Evolutionary conservation across 1,139 yeast species (phyloP).

Genomic region (Kluyveromyces marxianus): DNA sequence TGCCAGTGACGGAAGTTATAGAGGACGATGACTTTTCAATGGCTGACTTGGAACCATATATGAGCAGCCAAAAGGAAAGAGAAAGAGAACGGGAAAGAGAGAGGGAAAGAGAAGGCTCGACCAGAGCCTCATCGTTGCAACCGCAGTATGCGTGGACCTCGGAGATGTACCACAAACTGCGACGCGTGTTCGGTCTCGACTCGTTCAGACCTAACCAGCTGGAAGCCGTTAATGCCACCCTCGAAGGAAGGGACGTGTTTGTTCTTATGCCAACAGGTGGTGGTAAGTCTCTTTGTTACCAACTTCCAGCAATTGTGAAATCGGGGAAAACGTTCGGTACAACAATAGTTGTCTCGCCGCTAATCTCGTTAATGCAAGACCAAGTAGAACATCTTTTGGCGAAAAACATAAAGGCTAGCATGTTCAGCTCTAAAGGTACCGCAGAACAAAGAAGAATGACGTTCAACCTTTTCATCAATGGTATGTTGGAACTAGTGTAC

Average conservation of each 20-base stretch:
- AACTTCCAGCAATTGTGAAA: conserved; percentile 79
- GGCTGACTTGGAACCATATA: neutral
- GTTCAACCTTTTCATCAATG: conserved; percentile 54
- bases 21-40: conserved; percentile 7
- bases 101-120: neutral
- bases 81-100: too few species aligned
- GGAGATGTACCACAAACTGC: conserved; percentile 57
- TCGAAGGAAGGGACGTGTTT: conserved; percentile 79
- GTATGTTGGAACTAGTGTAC: conserved; percentile 69
- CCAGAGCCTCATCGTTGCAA: neutral
- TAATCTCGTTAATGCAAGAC: conserved; percentile 95
- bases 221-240: conserved; percentile 78
- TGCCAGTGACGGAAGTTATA: conserved; percentile 2
- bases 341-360: conserved; percentile 88
- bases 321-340: conserved; percentile 74
- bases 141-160: conserved; percentile 47
- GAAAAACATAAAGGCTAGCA: conserved; percentile 69
- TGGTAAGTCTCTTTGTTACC: conserved; percentile 94
- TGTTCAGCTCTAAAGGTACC: conserved; percentile 75
- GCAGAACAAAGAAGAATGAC: conserved; percentile 59
- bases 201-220: conserved; percentile 77
- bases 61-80: neutral
- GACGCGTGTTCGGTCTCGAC: conserved; percentile 51
- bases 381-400: conserved; percentile 76
- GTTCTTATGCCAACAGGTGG: conserved; percentile 99